Percentiles rank a stretch among this genome's conserved stretches.
These are phyloP conservation scores for Nannochloris sp. DNA, from an alignment of 139 green algal genomes.

Conservation along the genomic window DNA sequence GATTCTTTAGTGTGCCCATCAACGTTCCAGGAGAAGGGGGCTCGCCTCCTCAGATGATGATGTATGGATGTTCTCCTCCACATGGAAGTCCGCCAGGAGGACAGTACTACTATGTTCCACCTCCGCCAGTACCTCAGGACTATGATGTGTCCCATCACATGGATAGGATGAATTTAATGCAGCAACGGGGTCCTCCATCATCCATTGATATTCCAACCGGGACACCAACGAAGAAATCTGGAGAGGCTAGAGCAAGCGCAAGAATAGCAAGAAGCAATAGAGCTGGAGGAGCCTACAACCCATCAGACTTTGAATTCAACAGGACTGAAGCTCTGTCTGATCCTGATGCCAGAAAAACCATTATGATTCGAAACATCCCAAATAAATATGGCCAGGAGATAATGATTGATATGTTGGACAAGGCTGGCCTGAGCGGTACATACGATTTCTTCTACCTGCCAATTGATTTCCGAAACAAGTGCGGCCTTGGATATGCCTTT, in stretches of 20 bases:
- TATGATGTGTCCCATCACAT: slow-evolving; percentile 3
- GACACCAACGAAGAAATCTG: not conserved
- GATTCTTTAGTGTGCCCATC: slow-evolving; percentile 20
- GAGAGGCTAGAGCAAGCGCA: slow-evolving; percentile 11
- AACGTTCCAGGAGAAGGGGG: slow-evolving; percentile 9
- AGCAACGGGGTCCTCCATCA: not conserved
- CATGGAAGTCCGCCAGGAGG: not conserved
- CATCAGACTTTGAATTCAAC: slow-evolving; percentile 34
- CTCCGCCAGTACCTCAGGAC: not conserved
- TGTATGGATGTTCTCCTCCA: slow-evolving; percentile 13
- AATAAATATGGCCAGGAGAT: slow-evolving; percentile 48
- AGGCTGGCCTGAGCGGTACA: slow-evolving; percentile 16
- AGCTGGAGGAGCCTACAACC: slow-evolving; percentile 29
- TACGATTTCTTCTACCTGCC: slow-evolving; percentile 74
- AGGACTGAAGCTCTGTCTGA: slow-evolving; percentile 23
- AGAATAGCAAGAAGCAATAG: slow-evolving; percentile 25
- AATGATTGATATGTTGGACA: slow-evolving; percentile 34
- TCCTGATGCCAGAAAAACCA: slow-evolving; percentile 21
- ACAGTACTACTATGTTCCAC: not conserved
- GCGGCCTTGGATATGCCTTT: slow-evolving; percentile 69
- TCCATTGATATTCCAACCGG: not conserved
- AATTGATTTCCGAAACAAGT: slow-evolving; percentile 71
- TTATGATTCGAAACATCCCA: slow-evolving; percentile 54
- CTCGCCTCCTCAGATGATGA: slow-evolving; percentile 9
- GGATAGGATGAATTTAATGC: not conserved